phyloP scores from a whole-genome alignment of 768 basidiomycete species.

The Amanita fuliginea region DNA sequence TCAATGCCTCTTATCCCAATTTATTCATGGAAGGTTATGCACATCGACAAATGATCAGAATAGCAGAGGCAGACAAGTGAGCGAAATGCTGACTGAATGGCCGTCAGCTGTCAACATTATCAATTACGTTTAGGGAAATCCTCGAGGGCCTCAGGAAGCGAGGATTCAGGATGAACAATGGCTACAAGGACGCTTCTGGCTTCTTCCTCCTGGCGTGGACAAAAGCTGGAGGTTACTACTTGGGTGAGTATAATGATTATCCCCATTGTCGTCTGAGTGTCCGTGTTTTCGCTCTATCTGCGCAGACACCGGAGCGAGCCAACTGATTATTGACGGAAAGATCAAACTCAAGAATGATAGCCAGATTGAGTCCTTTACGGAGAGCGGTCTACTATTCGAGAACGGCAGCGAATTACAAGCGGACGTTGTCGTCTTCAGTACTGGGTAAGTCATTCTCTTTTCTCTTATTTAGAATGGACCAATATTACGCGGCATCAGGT shows the following conservation, averaged over 20 bases:
- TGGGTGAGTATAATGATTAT: constrained; percentile 28
- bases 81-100: constrained; percentile 5
- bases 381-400: constrained; percentile 34
- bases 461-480: neutral
- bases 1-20: constrained; percentile 34
- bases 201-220: constrained; percentile 34
- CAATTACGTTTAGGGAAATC: constrained; percentile 12
- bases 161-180: constrained; percentile 46
- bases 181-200: constrained; percentile 37
- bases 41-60: constrained; percentile 22
- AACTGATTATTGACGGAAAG: constrained; percentile 54
- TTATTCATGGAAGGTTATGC: constrained; percentile 17
- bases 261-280: neutral
- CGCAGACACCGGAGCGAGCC: constrained; percentile 45
- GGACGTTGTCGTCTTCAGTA: constrained; percentile 50
- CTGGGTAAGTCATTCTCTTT: constrained; percentile 28
- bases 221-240: constrained; percentile 55
- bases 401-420: constrained; percentile 34
- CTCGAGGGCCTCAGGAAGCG: constrained; percentile 43
- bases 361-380: constrained; percentile 33
- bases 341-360: constrained; percentile 61
- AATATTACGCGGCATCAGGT: constrained; percentile 17
- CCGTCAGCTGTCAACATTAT: neutral
- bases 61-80: constrained; percentile 48
- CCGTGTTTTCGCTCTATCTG: neutral